Percentiles rank a stretch among this genome's conserved stretches.
phyloP scores from a whole-genome alignment of 441 rosid genomes.

The Isatis lusitanica region DNA sequence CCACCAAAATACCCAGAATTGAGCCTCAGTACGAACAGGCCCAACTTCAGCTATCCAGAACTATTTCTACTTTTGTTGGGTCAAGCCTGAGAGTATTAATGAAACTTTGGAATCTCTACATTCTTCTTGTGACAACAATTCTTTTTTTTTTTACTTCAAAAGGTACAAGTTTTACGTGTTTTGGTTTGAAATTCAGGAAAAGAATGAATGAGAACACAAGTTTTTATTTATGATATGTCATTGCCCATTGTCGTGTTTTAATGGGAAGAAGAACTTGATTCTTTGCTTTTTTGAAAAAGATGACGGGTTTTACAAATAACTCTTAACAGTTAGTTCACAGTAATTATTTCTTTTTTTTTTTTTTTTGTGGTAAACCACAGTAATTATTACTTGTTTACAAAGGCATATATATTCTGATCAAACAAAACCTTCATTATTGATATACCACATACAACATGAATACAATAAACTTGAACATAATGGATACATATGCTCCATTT shows the following conservation, averaged over 20 bases:
- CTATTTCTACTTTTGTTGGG: background rate
- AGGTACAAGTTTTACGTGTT: background rate
- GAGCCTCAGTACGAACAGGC: background rate
- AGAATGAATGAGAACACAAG: background rate
- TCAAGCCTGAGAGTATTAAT: no score
- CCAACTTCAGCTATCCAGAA: background rate
- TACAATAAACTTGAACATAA: no score
- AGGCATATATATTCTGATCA: background rate
- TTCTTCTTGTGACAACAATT: no score
- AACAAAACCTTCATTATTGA: background rate
- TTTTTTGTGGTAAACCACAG: no score
- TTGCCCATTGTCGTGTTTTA: background rate
- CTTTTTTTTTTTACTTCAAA: no score
- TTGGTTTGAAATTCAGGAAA: background rate
- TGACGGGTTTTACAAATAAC: background rate
- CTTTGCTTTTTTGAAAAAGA: background rate
- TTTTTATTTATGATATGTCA: background rate
- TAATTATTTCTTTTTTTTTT: no score
- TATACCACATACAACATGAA: no score
- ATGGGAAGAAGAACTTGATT: background rate
- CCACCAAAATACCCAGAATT: background rate
- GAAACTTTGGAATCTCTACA: no score
- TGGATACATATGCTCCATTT: no score
- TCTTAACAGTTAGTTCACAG: background rate
- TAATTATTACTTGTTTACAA: background rate